Conservation (phyloP, 345 rosid genomes). For the Excoecaria cochinchinensis region DNA sequence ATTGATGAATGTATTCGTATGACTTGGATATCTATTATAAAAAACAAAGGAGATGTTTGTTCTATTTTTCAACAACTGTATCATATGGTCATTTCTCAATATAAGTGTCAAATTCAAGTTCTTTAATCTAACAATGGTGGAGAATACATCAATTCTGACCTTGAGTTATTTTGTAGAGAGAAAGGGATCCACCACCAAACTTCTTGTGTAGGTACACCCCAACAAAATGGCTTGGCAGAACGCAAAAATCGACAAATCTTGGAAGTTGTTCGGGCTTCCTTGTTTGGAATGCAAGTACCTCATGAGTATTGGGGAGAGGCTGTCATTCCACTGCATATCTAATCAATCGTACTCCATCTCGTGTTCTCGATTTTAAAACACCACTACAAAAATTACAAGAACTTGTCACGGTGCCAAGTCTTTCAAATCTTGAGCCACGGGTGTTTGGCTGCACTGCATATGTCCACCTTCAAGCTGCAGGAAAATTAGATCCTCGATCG, state of each 20-base stretch:
- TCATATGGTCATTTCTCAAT: neutral
- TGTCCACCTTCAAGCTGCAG: neutral
- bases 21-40: neutral
- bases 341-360: neutral
- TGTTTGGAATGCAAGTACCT: constrained; percentile 1
- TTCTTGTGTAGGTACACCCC: neutral
- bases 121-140: neutral
- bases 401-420: neutral
- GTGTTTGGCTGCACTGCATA: no score
- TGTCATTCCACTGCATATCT: neutral
- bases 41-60: constrained; percentile 1
- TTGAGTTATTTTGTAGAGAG: neutral
- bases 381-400: neutral
- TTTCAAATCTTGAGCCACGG: constrained; percentile 6
- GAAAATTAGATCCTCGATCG: neutral
- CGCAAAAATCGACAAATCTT: neutral
- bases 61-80: neutral
- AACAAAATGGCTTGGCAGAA: neutral
- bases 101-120: neutral
- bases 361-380: neutral
- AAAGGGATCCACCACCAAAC: neutral
- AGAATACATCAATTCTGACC: neutral
- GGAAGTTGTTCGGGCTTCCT: neutral
- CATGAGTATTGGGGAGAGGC: neutral
- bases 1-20: constrained; percentile 16